Evolutionary conservation across 2,329 filamentous ascomycete genomes (phyloP).

Genomic region (Trichoderma cornu-damae): DNA sequence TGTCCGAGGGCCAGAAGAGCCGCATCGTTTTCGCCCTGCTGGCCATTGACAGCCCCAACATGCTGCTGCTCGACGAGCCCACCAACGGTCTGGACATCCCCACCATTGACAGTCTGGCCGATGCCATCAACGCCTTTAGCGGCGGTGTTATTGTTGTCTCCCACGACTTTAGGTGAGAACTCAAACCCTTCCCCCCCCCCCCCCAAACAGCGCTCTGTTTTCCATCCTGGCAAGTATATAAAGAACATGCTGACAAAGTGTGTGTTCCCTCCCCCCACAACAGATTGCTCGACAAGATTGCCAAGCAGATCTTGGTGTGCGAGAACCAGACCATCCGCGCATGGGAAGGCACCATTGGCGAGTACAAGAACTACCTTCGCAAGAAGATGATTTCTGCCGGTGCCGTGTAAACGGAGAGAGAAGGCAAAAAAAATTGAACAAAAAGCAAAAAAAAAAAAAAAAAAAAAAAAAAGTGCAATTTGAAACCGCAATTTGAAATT

Average conservation of each 20-base stretch:
- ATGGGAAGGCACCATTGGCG: conserved; percentile 85
- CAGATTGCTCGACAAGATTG: conserved; percentile 97
- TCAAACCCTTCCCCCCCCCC: too few species aligned
- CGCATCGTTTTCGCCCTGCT: conserved; percentile 96
- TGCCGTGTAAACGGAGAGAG: conserved; percentile 60
- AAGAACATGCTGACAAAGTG: neutral
- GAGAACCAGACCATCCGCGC: conserved; percentile 90
- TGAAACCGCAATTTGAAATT: conserved; percentile 19
- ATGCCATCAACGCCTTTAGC: conserved; percentile 93
- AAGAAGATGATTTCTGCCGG: conserved; percentile 96
- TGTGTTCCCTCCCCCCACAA: conserved; percentile 23
- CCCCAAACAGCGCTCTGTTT: too few species aligned
- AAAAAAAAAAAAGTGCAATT: conserved; percentile 12
- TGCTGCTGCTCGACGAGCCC: conserved; percentile 95
- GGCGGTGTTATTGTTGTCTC: conserved; percentile 97
- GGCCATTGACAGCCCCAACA: conserved; percentile 94
- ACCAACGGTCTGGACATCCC: conserved; percentile 99
- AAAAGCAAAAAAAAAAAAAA: neutral
- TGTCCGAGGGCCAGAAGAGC: conserved; percentile 96
- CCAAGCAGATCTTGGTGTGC: conserved; percentile 98
- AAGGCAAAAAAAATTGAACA: neutral
- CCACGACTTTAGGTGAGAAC: conserved; percentile 98
- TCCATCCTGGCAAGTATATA: too few species aligned
- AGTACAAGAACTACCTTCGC: conserved; percentile 97
- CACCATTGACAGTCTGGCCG: conserved; percentile 93